phyloP scores from a whole-genome alignment of 2,329 filamentous ascomycete genomes.

The Cladophialophora yegresii region DNA sequence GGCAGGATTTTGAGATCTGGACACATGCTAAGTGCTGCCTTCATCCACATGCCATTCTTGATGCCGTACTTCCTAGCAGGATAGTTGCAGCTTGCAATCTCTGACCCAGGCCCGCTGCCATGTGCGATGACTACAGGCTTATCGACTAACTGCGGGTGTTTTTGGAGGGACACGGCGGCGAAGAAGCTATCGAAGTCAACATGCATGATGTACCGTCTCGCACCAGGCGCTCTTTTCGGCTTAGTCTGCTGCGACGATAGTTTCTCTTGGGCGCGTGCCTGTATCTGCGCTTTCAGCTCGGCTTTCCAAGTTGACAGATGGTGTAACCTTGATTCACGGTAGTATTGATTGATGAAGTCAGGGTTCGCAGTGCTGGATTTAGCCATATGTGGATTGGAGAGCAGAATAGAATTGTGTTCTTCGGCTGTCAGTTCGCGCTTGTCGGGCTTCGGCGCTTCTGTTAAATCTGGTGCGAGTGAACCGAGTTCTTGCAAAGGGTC shows the following conservation, averaged over 20 bases:
- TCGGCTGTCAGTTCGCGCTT: constrained; percentile 71
- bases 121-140: constrained; percentile 90
- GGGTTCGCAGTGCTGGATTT: constrained; percentile 92
- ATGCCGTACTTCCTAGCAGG: constrained; percentile 80
- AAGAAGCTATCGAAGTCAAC: constrained; percentile 99
- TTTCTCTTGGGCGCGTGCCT: constrained; percentile 74
- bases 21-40: constrained; percentile 77
- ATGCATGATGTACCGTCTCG: constrained; percentile 82
- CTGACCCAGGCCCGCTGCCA: constrained; percentile 78
- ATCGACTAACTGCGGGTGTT: constrained; percentile 70
- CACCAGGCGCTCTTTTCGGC: constrained; percentile 61
- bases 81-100: constrained; percentile 98
- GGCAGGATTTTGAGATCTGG: constrained; percentile 85
- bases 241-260: constrained; percentile 48
- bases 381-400: constrained; percentile 80
- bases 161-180: constrained; percentile 84
- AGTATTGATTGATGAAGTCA: constrained; percentile 90
- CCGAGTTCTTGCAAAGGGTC: background rate
- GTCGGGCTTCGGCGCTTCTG: constrained; percentile 9
- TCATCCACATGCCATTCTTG: constrained; percentile 99
- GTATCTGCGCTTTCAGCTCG: constrained; percentile 84
- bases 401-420: constrained; percentile 82
- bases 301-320: constrained; percentile 97
- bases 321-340: constrained; percentile 90
- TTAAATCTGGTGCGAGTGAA: background rate